Base-by-base conservation (phyloP, 2,329 filamentous ascomycete genomes). In the Falciphora oryzae region DNA sequence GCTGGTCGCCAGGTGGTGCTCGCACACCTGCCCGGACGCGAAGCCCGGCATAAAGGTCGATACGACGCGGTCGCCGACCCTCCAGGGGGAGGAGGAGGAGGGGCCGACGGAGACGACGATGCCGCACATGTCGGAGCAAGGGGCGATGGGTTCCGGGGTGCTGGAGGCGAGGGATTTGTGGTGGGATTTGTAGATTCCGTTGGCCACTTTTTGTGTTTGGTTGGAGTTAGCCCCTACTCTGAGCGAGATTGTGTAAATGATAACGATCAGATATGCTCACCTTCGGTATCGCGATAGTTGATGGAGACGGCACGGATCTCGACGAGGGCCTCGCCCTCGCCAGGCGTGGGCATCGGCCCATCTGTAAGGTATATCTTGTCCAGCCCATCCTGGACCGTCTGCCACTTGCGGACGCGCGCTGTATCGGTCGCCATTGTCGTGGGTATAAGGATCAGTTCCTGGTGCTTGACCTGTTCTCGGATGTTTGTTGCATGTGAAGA, bases 71-170 rank as follows among this genome's bases (percentile, higher is more conserved):
- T 89, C 84, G 65, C 88, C 88, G 22, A 77, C 74, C 64, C 80
- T 78, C 77, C 84, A 85, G 44, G 70, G 69, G 6, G 67, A 59
- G 7, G 76, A 75, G 2, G 59, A 35, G 3, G 74, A 72, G 13
- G 78, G 76, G 44, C 84, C 83, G 44, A 83, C 69, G 18, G 79
- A 73, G 2, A 84, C 76, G 59, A 91, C 78, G 11, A 80, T 79
- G 59, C 89, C 89, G 75, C 87, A 89, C 81, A 89, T 89, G 74
- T 92, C 89, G 28, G 87, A 89, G 74, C 85, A 88, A 1, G 88
- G 87, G 1, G 91, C 85, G 16, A 90, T 70, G 64, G 79, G 66
- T 60, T 75, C 62, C 60, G 57, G 72, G 74, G 64, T 63, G 75
- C 63, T 63, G 53, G 72, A 75, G 57, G 73, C 68, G 18, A 73